These are phyloP conservation scores for Colletotrichum brevisporum DNA, from an alignment of 2,329 filamentous ascomycete species.

Conservation along the genomic window DNA sequence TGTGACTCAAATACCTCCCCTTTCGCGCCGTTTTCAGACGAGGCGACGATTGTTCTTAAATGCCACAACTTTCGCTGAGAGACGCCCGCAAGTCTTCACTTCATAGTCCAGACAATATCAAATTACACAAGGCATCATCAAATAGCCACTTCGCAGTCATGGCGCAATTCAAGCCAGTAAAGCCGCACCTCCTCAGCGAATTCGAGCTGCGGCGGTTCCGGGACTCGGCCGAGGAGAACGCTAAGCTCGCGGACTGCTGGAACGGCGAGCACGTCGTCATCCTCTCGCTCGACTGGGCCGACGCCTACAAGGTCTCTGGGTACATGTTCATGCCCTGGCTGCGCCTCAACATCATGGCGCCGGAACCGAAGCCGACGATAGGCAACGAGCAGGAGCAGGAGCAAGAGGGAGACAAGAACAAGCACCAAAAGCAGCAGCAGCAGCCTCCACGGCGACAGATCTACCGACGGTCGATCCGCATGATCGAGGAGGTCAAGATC, in stretches of 20 bases:
- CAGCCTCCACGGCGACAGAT: background rate
- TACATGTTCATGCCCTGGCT: slow-evolving; percentile 7
- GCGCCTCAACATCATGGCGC: background rate
- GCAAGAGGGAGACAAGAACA: background rate
- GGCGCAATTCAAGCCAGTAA: slow-evolving; percentile 3
- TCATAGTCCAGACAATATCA: background rate
- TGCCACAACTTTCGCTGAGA: too few relatives aligned
- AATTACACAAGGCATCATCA: too few relatives aligned
- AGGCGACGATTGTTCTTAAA: too few relatives aligned
- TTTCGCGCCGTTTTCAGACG: too few relatives aligned
- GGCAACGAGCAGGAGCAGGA: background rate
- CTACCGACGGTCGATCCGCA: background rate
- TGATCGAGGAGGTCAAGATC: slow-evolving; percentile 2
- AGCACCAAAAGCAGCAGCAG: background rate
- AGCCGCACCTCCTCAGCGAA: background rate
- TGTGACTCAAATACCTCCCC: too few relatives aligned
- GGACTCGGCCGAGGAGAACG: slow-evolving; percentile 21
- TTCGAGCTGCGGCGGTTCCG: slow-evolving; percentile 1
- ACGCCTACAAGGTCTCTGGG: background rate
- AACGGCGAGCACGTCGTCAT: slow-evolving; percentile 1
- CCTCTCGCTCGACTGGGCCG: slow-evolving; percentile 10
- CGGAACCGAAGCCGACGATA: background rate
- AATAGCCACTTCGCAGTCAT: background rate
- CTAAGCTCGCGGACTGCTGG: slow-evolving; percentile 26
- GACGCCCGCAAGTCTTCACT: background rate